Conservation (phyloP, 768 basidiomycete genomes). For the Macrocybe gigantea region DNA sequence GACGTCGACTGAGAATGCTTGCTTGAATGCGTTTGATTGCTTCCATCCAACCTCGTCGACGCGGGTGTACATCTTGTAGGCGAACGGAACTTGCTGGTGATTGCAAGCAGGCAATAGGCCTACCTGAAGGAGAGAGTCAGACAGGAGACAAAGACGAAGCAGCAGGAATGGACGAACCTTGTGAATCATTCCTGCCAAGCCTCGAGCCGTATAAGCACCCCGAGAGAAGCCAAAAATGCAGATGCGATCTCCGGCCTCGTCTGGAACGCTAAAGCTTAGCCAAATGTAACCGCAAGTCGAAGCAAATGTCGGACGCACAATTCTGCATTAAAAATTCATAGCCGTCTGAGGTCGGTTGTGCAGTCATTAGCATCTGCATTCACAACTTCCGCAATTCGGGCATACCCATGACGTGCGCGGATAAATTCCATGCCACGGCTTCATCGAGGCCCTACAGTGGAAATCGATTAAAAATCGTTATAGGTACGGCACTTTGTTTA, state of each 20-base stretch:
- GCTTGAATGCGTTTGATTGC: conserved; percentile 4
- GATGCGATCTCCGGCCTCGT: conserved; percentile 44
- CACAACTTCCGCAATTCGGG: neutral
- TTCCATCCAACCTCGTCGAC: conserved; percentile 2
- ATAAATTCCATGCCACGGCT: conserved; percentile 40
- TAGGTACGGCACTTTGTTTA: neutral
- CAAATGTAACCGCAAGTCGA: neutral
- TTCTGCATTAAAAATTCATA: conserved; percentile 58
- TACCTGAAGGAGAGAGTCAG: neutral
- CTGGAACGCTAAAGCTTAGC: conserved; percentile 5
- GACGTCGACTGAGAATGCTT: conserved; percentile 16
- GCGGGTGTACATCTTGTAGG: conserved; percentile 6
- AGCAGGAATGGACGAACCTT: conserved; percentile 37
- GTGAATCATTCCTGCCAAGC: conserved; percentile 38
- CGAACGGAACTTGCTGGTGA: conserved; percentile 6
- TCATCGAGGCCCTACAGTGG: conserved; percentile 29
- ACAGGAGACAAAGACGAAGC: neutral
- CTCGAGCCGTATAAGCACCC: conserved; percentile 49
- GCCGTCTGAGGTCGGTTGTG: conserved; percentile 26
- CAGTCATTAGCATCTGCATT: neutral
- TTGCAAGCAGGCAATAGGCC: conserved; percentile 5
- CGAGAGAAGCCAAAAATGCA: conserved; percentile 50
- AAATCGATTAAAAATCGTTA: neutral
- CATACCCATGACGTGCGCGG: conserved; percentile 46
- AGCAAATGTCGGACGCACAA: conserved; percentile 22